These are phyloP conservation scores for Skeletonema costatum DNA, from an alignment of 108 stramenopile genomes.

Conservation along the genomic window DNA sequence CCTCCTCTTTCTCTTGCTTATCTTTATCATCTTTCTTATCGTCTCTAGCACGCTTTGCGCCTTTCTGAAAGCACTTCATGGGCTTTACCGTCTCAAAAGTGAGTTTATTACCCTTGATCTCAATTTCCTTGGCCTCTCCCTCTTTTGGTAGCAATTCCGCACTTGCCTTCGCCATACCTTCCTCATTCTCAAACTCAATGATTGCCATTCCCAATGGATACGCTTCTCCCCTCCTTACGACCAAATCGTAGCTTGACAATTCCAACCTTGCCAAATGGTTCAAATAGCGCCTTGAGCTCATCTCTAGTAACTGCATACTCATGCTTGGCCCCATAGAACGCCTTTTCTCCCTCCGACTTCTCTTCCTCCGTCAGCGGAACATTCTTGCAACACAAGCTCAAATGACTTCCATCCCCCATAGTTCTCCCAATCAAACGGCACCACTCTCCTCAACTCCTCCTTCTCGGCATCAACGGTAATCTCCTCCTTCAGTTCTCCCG, in stretches of 20 bases:
- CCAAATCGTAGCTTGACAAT: conserved; percentile 66
- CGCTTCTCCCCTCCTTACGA: conserved; percentile 4
- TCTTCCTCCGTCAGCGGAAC: conserved; percentile 60
- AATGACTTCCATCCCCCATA: conserved; percentile 68
- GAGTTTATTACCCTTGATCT: conserved; percentile 47
- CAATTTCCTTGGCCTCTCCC: conserved; percentile 31
- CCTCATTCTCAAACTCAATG: conserved; percentile 83
- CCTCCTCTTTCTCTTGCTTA: conserved; percentile 22
- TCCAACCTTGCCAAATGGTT: conserved; percentile 72
- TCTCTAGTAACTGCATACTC: conserved; percentile 67
- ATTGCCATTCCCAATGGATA: conserved; percentile 67
- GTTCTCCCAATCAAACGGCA: conserved; percentile 71
- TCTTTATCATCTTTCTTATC: conserved; percentile 6
- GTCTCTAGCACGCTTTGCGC: conserved; percentile 9
- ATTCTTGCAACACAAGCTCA: conserved; percentile 68
- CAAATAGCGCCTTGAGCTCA: conserved; percentile 71
- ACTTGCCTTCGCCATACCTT: conserved; percentile 82
- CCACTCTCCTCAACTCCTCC: conserved; percentile 60
- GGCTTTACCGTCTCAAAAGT: conserved; percentile 38
- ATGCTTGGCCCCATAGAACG: conserved; percentile 3
- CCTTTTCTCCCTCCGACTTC: conserved; percentile 39
- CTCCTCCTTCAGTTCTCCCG: conserved; percentile 43
- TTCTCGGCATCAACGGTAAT: conserved; percentile 55
- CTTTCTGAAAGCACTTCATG: conserved; percentile 7
- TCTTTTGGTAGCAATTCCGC: conserved; percentile 53